Evolutionary conservation across 73 alveolate species (phyloP).

Genomic region (Paramecium tetraurelia): DNA sequence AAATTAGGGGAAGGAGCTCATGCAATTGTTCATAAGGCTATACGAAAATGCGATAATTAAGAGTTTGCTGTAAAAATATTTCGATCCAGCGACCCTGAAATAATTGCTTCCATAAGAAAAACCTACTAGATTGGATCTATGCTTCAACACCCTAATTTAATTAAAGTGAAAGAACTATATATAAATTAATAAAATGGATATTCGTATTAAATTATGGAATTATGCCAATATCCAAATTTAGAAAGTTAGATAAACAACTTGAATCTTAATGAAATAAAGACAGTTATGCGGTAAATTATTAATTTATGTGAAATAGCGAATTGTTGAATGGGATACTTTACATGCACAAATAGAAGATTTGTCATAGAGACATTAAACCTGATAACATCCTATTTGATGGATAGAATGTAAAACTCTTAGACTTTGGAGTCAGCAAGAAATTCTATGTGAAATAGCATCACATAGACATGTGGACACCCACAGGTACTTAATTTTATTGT

Average conservation of each 20-base stretch:
- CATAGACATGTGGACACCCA: slow-evolving; percentile 48
- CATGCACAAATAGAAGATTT: slow-evolving; percentile 12
- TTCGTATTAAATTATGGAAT: slow-evolving; percentile 38
- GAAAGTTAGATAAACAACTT: background rate
- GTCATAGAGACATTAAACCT: slow-evolving; percentile 49
- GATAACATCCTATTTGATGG: slow-evolving; percentile 41
- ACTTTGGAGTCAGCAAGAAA: slow-evolving; percentile 43
- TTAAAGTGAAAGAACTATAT: slow-evolving; percentile 18
- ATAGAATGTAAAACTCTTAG: background rate
- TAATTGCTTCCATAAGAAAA: slow-evolving; percentile 21
- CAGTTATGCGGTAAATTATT: background rate
- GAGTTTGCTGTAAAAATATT: slow-evolving; percentile 23
- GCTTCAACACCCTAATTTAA: background rate
- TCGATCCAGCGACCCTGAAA: slow-evolving; percentile 39
- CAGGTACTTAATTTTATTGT: slow-evolving; percentile 56
- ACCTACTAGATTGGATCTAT: slow-evolving; percentile 5
- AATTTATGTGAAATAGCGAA: background rate
- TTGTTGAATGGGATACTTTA: background rate
- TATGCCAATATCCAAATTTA: background rate
- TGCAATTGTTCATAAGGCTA: slow-evolving; percentile 5
- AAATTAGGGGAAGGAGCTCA: slow-evolving; percentile 49
- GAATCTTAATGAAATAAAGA: background rate
- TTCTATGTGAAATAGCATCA: background rate
- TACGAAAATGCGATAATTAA: background rate
- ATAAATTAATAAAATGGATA: slow-evolving; percentile 38